Conservation (phyloP, 441 rosid species). For the Pelargonium cotyledonis region DNA sequence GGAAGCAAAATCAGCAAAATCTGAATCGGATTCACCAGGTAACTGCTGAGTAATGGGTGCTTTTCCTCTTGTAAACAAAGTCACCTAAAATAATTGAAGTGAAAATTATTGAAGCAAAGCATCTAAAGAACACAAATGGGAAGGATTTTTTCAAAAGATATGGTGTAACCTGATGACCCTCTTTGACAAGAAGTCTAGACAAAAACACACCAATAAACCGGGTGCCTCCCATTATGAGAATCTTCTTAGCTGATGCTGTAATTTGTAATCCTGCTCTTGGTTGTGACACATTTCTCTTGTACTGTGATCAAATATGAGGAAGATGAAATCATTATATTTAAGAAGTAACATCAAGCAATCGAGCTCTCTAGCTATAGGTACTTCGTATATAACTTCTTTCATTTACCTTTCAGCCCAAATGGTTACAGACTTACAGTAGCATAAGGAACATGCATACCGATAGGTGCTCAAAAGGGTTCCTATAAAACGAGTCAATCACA, state of each 20-base stretch:
- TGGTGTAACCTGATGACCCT: slow-evolving; percentile 67
- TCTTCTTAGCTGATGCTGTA: slow-evolving; percentile 69
- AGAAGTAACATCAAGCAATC: background rate
- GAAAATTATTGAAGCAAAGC: slow-evolving; percentile 1
- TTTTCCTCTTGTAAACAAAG: slow-evolving; percentile 90
- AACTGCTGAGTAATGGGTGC: slow-evolving; percentile 74
- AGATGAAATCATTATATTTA: background rate
- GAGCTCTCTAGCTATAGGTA: background rate
- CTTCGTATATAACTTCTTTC: background rate
- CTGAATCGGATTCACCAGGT: slow-evolving; percentile 85
- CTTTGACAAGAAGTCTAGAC: slow-evolving; percentile 81
- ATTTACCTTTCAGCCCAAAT: no score
- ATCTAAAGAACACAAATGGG: background rate
- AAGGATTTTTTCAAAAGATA: background rate
- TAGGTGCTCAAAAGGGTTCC: background rate
- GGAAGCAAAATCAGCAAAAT: slow-evolving; percentile 73
- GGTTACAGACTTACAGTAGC: no score
- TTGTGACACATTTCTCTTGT: slow-evolving; percentile 53
- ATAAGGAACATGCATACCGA: background rate
- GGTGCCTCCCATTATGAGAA: slow-evolving; percentile 89
- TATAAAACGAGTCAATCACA: background rate
- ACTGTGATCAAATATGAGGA: slow-evolving; percentile 41
- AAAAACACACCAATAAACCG: slow-evolving; percentile 74
- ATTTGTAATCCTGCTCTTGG: slow-evolving; percentile 59
- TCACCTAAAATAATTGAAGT: slow-evolving; percentile 49